Conservation (phyloP, 805 yeast genomes). For the Ogataea thermomethanolica region DNA sequence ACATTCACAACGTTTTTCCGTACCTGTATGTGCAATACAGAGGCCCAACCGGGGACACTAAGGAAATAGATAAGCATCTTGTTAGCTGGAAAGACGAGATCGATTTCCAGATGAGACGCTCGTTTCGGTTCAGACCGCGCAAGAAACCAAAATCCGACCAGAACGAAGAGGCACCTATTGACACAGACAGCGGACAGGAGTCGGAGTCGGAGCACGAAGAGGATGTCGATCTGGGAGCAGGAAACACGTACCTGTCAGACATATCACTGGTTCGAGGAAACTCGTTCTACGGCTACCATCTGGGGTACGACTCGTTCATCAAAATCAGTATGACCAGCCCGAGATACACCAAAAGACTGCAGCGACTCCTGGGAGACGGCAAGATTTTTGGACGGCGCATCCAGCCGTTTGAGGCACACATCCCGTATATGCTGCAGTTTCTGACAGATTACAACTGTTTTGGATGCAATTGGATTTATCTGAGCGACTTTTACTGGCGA, state of each 20-base stretch:
- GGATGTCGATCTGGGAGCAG: slow-evolving; percentile 5
- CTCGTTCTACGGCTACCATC: slow-evolving; percentile 81
- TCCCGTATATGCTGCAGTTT: slow-evolving; percentile 75
- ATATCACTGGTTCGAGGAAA: slow-evolving; percentile 66
- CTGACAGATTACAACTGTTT: slow-evolving; percentile 76
- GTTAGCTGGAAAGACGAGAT: slow-evolving; percentile 39
- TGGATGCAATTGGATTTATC: slow-evolving; percentile 76
- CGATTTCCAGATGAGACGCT: slow-evolving; percentile 40
- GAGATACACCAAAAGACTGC: slow-evolving; percentile 48
- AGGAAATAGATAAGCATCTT: slow-evolving; percentile 34
- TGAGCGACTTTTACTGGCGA: slow-evolving; percentile 50
- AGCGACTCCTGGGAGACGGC: slow-evolving; percentile 46
- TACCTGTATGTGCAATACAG: slow-evolving; percentile 67
- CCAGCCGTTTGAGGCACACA: slow-evolving; percentile 74
- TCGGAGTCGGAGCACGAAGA: slow-evolving; percentile 16
- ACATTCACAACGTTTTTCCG: slow-evolving; percentile 83
- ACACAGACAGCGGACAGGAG: slow-evolving; percentile 12
- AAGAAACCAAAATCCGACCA: slow-evolving; percentile 11
- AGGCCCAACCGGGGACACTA: slow-evolving; percentile 33
- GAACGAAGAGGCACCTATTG: neutral
- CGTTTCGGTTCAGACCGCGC: slow-evolving; percentile 29
- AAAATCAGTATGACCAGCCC: slow-evolving; percentile 71
- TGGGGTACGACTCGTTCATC: slow-evolving; percentile 59
- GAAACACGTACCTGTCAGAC: slow-evolving; percentile 48
- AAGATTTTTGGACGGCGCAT: slow-evolving; percentile 34